Evolutionary conservation across 768 basidiomycete genomes (phyloP), one percentile per base, ranked within the genome.

Genomic region (Xerocomus brunneocitrinus): DNA sequence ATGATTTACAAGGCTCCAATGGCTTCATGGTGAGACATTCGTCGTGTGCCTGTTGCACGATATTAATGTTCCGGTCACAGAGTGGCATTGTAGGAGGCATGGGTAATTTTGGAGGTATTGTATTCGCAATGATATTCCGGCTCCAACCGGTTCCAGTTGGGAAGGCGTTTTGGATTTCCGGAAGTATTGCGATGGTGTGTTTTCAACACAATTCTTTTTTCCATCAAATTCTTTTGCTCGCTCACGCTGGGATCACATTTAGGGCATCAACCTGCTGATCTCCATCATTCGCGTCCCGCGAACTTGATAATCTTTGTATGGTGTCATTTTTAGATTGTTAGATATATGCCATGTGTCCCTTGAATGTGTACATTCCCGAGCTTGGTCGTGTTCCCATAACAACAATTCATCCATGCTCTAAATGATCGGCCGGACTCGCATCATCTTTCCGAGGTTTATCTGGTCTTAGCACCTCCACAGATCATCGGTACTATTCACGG

Each of bases 61-160:
- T 8, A 27, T 27, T 24, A 22, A 47, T n/a, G 7, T 13, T 14
- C 8, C 40, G 14, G 3, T 22, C n/a, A 16, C 47, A 67, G 57
- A 72, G 59, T 50, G 77, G 67, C 40, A 68, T 73, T 48, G 78
- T 76, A 34, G 73, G 78, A 14, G 64, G 58, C 3, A 60, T 69
- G 52, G 75, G 72, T 48, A 66, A 69, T 67, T 16, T 77, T 46
- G 76, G 81, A 4, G 81, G 81, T 4, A 67, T 81, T 43, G 55
- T 76, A 25, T 80, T 75, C 35, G 77, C 79, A 1, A 56, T 81
- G 0, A 61, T 82, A 19, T 80, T 77, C 50, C 71, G 80, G 13
- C 78, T 77, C 63, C 75, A 75, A 40, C 61, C 71, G 1, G 55
- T 64, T 19, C 66, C 73, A 5, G 47, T 61, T 8, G 77, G 78